Base-by-base conservation (phyloP, 1,139 yeast genomes). In the Yarrowia galli region DNA sequence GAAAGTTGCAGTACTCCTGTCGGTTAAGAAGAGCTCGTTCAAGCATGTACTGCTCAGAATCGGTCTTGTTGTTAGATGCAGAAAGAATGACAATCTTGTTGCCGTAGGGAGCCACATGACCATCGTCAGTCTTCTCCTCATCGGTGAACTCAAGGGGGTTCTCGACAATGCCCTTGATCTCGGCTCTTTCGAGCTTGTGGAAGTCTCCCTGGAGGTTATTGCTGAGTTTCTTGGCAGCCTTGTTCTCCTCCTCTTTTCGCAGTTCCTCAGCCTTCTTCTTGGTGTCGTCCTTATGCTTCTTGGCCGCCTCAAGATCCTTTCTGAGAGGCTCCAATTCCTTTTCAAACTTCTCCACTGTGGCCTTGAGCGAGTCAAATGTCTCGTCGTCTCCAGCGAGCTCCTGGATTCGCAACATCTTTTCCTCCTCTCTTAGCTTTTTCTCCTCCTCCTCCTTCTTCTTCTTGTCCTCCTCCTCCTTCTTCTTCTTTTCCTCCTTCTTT, bases 1-100 rank as follows among this genome's bases (percentile, higher is more conserved):
- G 79, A 68, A 70, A 70, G 32, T 70, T 70, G 43, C 78, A 73
- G 69, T 78, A 78, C 54, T 76, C 78, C 23, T 73, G 72, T 25
- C 80, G 74, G 70, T 77, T 78, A 51, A 71, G 69, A 35, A 72
- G 69, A 36, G 77, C 74, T 73, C 63, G 65, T 9, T 38, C 56
- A 13, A 54, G 40, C 53, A 65, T 38, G 20, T 38, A 45, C 22
- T 45, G 36, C 4, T 67, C 60, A 13, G 69, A 65, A 6, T 67
- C 68, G 16, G 67, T 63, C 51, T 25, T 63, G 65, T 35, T 53
- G 53, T 53, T 45, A 28, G 69, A 68, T 8, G 61, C 64, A 32
- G 65, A 67, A 22, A 45, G 67, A 67, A 46, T 53, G 16, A 48
- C 61, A 7, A 51, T 51, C 53, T 56, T 67, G 20, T 23, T n/a